Evolutionary conservation across 345 rosid genomes (phyloP), one percentile per base, ranked within the genome.

Genomic region (Pugionium dolabratum): DNA sequence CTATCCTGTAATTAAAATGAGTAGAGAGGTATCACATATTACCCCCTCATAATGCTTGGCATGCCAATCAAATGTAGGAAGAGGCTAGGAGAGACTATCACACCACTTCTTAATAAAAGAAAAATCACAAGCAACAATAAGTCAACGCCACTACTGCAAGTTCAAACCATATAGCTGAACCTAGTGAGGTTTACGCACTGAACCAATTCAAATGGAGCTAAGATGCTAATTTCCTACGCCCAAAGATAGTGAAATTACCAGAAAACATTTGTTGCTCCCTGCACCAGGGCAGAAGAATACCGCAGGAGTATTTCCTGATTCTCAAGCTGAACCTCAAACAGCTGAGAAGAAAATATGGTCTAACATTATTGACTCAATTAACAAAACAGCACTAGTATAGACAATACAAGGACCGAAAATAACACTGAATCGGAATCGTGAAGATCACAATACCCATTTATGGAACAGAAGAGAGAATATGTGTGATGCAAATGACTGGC

Each of bases 181-280:
- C 54, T 55, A 44, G 9, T 6, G 1, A 68, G 43, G 30, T 59
- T 37, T 18, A 18, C 18, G 18, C 18, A 18, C 18, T 30, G 46
- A 39, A 52, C 34, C 5, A 0, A 62, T 29, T 32, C 44, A 55
- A 41, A 44, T 2, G 9, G 26, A 58, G 54, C 2, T 28, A 57
- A 57, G 6, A 50, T 39, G 35, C 31, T 2, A 49, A 64, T 64
- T 3, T 48, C 9, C 40, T 28, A 34, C 40, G n/a, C 52, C 52
- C 32, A 30, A 59, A 59, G 53, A 26, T 61, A 1, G 35, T 25
- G n/a, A 33, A 9, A 7, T 48, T 91, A 95, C 99, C 99, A 95
- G 81, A 91, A 87, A 60, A 95, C 94, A 82, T 89, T 87, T 55
- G 97, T 86, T 63, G 98, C 98, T 75, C 99, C 99, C 73, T 91